Evolutionary conservation across 495 filamentous ascomycete genomes (phyloP).

Genomic region (Echria macrotheca): DNA sequence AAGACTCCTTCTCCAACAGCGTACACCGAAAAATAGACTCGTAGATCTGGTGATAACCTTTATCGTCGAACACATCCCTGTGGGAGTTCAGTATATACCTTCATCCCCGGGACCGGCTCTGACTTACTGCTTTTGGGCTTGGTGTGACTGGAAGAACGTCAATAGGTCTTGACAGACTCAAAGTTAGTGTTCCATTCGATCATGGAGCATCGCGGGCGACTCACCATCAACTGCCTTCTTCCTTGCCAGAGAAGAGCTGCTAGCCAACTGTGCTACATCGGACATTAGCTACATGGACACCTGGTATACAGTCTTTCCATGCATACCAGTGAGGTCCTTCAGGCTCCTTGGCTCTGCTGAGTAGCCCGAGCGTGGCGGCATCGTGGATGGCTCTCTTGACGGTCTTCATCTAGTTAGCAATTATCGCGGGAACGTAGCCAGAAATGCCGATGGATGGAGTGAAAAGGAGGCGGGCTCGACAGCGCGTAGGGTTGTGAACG

Average conservation of each 20-base stretch:
- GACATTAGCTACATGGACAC: conserved; percentile 9
- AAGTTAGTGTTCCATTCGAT: conserved; percentile 35
- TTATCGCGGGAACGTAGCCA: no score
- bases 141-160: conserved; percentile 23
- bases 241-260: conserved; percentile 12
- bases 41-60: conserved; percentile 72
- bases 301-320: no score
- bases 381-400: conserved; percentile 7
- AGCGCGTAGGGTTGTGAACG: no score
- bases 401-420: no score
- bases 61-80: conserved; percentile 51
- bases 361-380: conserved; percentile 12
- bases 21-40: conserved; percentile 72
- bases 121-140: no score
- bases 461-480: no score
- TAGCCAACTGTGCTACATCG: conserved; percentile 11
- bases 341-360: conserved; percentile 18
- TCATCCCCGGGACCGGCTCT: no score
- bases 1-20: conserved; percentile 59
- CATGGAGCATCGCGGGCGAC: conserved; percentile 3
- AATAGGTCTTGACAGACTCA: no score
- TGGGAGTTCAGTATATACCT: no score
- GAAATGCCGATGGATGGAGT: no score
- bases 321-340: conserved; percentile 23
- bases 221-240: conserved; percentile 33